Conservation (phyloP, 768 basidiomycete species). For the Kwoniella bestiolae region DNA sequence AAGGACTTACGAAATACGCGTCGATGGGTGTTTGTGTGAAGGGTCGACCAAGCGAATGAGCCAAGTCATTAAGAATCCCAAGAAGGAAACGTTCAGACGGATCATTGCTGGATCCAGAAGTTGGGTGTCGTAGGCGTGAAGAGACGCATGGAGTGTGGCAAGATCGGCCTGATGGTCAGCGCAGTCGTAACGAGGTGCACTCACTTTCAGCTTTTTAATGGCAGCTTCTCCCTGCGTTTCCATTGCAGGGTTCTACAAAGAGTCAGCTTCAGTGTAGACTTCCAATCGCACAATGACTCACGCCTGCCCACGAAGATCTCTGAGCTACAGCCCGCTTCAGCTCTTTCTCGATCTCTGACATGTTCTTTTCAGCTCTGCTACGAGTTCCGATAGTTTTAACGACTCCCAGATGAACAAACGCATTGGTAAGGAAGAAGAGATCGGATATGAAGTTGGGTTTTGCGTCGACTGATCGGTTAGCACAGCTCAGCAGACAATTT, state of each 20-base stretch:
- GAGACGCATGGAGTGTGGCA: slow-evolving; percentile 70
- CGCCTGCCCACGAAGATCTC: slow-evolving; percentile 75
- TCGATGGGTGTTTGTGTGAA: slow-evolving; percentile 72
- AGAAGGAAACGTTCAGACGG: slow-evolving; percentile 77
- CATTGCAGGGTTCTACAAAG: slow-evolving; percentile 64
- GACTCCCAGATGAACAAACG: slow-evolving; percentile 87
- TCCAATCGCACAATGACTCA: slow-evolving; percentile 59
- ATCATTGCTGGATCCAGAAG: slow-evolving; percentile 84
- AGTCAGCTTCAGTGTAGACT: slow-evolving; percentile 2
- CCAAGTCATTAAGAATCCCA: slow-evolving; percentile 92
- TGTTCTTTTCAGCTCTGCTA: slow-evolving; percentile 60
- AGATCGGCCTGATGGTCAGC: slow-evolving; percentile 65
- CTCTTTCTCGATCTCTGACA: slow-evolving; percentile 69
- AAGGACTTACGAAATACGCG: slow-evolving; percentile 67
- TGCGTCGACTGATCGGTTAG: slow-evolving; percentile 59
- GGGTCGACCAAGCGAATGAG: slow-evolving; percentile 88
- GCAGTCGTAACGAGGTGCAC: neutral
- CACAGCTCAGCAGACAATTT: neutral
- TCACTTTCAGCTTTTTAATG: slow-evolving; percentile 76
- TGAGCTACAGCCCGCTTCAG: slow-evolving; percentile 76
- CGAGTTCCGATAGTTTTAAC: slow-evolving; percentile 77
- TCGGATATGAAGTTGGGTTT: slow-evolving; percentile 92
- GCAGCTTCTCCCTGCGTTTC: slow-evolving; percentile 78
- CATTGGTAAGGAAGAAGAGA: slow-evolving; percentile 84
- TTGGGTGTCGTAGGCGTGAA: slow-evolving; percentile 81